phyloP scores from a whole-genome alignment of 192 early-diverging fungal species.

The Coemansia sp. region DNA sequence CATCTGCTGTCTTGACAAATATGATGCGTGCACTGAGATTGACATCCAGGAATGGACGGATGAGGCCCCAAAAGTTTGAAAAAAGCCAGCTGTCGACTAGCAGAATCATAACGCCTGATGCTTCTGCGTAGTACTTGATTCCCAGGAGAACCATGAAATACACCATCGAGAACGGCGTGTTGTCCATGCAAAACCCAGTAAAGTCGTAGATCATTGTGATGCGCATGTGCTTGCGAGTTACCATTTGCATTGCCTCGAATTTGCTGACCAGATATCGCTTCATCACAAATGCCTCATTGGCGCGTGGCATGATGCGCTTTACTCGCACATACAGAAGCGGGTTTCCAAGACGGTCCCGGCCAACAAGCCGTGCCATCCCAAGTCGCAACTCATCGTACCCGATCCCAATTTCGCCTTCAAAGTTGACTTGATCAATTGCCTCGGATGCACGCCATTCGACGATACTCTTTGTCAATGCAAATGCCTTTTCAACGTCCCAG shows the following conservation, averaged over 20 bases:
- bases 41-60: slow-evolving; percentile 43
- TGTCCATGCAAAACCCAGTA: slow-evolving; percentile 44
- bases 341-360: slow-evolving; percentile 27
- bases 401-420: slow-evolving; percentile 25
- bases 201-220: slow-evolving; percentile 41
- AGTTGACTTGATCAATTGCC: slow-evolving; percentile 33
- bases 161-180: slow-evolving; percentile 44
- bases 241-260: slow-evolving; percentile 31
- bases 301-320: slow-evolving; percentile 40
- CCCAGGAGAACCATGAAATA: slow-evolving; percentile 41
- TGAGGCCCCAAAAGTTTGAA: slow-evolving; percentile 43
- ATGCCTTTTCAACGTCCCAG: slow-evolving; percentile 41
- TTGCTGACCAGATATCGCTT: slow-evolving; percentile 36
- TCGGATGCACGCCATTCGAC: slow-evolving; percentile 41
- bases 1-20: slow-evolving; percentile 36
- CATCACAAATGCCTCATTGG: slow-evolving; percentile 25
- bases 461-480: slow-evolving; percentile 19
- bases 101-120: slow-evolving; percentile 40
- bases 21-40: slow-evolving; percentile 48
- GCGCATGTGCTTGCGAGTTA: slow-evolving; percentile 23
- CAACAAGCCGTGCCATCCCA: slow-evolving; percentile 31
- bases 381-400: slow-evolving; percentile 38
- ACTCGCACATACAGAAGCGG: slow-evolving; percentile 31
- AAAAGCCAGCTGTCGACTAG: slow-evolving; percentile 56
- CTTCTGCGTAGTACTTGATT: slow-evolving; percentile 34